Evolutionary conservation across 2,329 filamentous ascomycete genomes (phyloP), one percentile per base, ranked within the genome.

Genomic region (Furcasterigmium furcatum): DNA sequence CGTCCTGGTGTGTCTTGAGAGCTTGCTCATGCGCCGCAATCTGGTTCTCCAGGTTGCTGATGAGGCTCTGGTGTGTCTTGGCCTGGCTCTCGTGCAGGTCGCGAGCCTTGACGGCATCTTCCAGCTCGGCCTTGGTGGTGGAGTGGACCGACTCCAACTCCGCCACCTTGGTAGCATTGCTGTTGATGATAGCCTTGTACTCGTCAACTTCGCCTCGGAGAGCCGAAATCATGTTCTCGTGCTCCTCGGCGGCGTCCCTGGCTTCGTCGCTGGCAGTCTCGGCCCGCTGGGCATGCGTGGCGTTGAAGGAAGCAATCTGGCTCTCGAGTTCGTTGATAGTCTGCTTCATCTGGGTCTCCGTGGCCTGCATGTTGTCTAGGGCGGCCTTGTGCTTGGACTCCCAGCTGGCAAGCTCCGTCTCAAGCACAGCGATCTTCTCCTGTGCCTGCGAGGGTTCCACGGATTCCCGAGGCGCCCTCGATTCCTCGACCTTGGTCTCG

Each of bases 241-340:
- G 82, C 58, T 78, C 76, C 34, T 65, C 64, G 29, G 77, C 67
- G 3, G 64, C 69, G 48, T 81, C 77, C 45, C 64, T 66, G 24
- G 76, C 68, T 20, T 79, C 63, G 7, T 66, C 66, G 13, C 63
- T 65, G 27, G 62, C 58, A 9, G 63, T 58, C 45, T 68, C 61
- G 13, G 72, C 65, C 43, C 70, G 67, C 18, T 71, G 63, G 10
- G 63, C 58, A 9, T 74, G 67, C 51, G 74, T 73, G 30, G 77
- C 72, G 48, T 82, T 72, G 20, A 80, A 77, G n/a, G 73, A 64
- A 1, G 64, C 64, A 9, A 82, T 58, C 55, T 81, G 73, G 8
- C 67, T 58, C 62, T 96, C 88, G 2, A 97, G 78, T 40, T 90
- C 82, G 19, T 75, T 70, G 42, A 96, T 85, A 0, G 85, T 91